Conservation (phyloP, 768 basidiomycete genomes). For the Amanita muscaria region DNA sequence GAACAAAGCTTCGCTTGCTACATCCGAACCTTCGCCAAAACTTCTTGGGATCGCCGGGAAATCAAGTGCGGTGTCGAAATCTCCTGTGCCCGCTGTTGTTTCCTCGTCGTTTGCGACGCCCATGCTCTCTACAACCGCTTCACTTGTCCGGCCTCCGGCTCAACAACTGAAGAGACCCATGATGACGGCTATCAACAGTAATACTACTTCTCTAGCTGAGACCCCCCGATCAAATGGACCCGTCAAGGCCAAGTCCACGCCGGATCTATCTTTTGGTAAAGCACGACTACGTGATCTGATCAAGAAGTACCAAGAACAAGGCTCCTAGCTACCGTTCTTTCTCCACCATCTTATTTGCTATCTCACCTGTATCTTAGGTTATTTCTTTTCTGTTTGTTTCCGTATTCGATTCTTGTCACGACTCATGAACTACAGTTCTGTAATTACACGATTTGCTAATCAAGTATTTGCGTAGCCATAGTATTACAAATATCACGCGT, state of each 20-base stretch:
- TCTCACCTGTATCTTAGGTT: not conserved
- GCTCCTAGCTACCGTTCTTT: slow-evolving; percentile 11
- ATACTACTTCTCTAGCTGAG: not conserved
- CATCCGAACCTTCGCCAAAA: slow-evolving; percentile 7
- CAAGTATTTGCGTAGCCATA: not conserved
- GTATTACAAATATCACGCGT: too few species aligned
- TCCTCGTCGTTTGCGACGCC: slow-evolving; percentile 70
- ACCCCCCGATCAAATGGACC: slow-evolving; percentile 6
- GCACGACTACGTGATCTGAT: slow-evolving; percentile 71
- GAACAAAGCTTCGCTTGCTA: not conserved
- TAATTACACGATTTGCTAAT: not conserved
- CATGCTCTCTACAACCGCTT: slow-evolving; percentile 67
- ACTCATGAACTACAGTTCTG: too few species aligned
- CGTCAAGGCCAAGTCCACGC: slow-evolving; percentile 13
- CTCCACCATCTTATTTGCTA: not conserved
- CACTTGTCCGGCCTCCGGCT: slow-evolving; percentile 45
- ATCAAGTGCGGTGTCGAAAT: slow-evolving; percentile 38
- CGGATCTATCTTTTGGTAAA: slow-evolving; percentile 66
- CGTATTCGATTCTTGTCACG: too few species aligned
- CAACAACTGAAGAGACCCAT: not conserved
- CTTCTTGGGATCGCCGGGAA: slow-evolving; percentile 13
- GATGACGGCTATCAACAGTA: not conserved
- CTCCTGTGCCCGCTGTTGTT: slow-evolving; percentile 57
- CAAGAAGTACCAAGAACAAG: slow-evolving; percentile 63
- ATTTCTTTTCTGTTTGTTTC: too few species aligned